Conservation (phyloP, 345 rosid genomes). For the Gossypium anomalum region DNA sequence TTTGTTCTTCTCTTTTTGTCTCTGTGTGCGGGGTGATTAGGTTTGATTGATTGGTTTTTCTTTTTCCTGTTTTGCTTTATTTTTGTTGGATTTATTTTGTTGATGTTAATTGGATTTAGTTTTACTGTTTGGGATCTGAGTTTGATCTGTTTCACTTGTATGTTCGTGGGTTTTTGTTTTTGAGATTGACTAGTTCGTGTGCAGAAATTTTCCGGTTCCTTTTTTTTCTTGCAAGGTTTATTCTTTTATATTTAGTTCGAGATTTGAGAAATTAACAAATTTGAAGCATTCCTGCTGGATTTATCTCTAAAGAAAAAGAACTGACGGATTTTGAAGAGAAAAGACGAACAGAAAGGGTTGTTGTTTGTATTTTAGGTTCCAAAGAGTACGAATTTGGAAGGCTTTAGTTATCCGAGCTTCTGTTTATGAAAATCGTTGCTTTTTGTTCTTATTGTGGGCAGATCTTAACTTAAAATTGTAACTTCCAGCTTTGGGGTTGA, state of each 20-base stretch:
- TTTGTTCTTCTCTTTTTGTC: background rate
- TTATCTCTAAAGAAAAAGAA: background rate
- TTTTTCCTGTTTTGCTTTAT: background rate
- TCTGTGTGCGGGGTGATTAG: background rate
- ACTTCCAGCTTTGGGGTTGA: background rate
- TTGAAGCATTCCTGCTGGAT: background rate
- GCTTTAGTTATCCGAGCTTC: background rate
- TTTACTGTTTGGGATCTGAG: slow-evolving; percentile 28
- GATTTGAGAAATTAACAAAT: background rate
- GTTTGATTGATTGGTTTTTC: background rate
- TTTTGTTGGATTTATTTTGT: background rate
- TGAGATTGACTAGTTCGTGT: background rate
- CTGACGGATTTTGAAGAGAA: background rate
- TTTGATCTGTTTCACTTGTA: slow-evolving; percentile 15
- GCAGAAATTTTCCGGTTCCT: background rate
- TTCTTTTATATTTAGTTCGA: background rate
- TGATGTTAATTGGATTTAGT: background rate
- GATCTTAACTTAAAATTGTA: slow-evolving; percentile 1
- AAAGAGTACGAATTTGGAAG: background rate
- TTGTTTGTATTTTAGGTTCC: background rate
- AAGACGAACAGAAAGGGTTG: too few species aligned
- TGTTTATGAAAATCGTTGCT: background rate
- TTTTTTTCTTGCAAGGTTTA: background rate
- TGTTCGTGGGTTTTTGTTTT: slow-evolving; percentile 7
- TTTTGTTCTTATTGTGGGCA: background rate